Evolutionary conservation across 192 early-diverging fungal genomes (phyloP), one percentile per base, ranked within the genome.

Genomic region (Entophlyctis helioformis): DNA sequence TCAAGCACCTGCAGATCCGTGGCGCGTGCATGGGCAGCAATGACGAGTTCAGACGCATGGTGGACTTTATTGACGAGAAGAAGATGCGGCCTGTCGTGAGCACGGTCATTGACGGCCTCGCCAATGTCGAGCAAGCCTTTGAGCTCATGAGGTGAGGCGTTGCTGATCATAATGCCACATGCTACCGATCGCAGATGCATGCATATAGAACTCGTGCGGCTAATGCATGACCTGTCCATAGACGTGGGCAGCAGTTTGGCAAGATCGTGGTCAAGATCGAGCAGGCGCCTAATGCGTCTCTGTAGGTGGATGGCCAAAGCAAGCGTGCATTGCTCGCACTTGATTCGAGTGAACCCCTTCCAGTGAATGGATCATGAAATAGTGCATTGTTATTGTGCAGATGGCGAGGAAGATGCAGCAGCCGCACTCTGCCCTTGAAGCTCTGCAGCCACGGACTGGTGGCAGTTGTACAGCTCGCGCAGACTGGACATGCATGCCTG

Each of bases 1-100:
- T 85, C 31, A 78, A 81, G 48, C 75, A 85, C 32, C 64, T 81
- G 42, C 67, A 80, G 2, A 36, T 85, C 22, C 44, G 57, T 15
- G 82, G 82, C 32, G 60, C 63, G 24, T 78, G 74, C 10, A 81
- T 84, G 75, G 83, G 83, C 32, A 74, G 59, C 13, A 63, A 73
- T 15, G 37, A 33, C 1, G 82, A 85, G 43, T 85, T 83, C 38
- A 33, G 57, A 19, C 59, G 69, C 18, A 78, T 82, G 76, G 44
- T 80, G 6, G 57, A 57, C 5, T 82, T 83, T 52, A 71, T 86
- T 2, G 44, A 51, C 18, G 37, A 64, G 45, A 42, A 78, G 26
- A 67, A 73, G 48, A 57, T 85, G 36, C 48, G 46, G 16, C 84
- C 82, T 12, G 66, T 80, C 3, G 38, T 65, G 7, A 38, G 47